These are phyloP conservation scores for Orbilia ellipsospora DNA, from an alignment of 2,329 filamentous ascomycete species.

Conservation along the genomic window DNA sequence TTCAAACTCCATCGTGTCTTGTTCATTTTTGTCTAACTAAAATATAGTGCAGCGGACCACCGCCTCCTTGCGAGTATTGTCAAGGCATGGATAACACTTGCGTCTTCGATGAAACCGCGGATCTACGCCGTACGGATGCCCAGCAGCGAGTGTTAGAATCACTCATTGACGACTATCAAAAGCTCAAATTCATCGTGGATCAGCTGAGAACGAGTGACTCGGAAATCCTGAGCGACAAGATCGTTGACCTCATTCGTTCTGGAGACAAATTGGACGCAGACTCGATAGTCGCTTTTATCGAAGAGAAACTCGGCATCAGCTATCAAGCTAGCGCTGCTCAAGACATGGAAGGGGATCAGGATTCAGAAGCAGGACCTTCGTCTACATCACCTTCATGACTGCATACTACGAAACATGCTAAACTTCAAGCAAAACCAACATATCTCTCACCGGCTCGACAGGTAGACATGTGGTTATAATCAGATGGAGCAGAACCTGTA, in stretches of 20 bases:
- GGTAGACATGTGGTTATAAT: no score
- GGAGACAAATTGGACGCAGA: conserved; percentile 8
- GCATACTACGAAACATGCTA: no score
- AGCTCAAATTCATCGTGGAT: conserved; percentile 9
- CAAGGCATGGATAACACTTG: neutral
- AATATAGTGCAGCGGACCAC: conserved; percentile 13
- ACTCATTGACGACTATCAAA: conserved; percentile 3
- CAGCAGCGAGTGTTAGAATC: conserved; percentile 1
- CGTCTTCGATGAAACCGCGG: conserved; percentile 7
- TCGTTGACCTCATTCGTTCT: conserved; percentile 6
- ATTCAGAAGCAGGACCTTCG: no score
- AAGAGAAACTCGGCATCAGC: neutral
- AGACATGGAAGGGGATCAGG: neutral
- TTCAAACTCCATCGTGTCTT: neutral
- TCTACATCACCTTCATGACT: no score
- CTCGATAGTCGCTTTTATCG: neutral
- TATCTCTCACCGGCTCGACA: no score
- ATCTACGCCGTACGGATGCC: conserved; percentile 16
- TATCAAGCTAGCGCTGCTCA: neutral
- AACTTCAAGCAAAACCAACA: no score
- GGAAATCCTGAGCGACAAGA: neutral
- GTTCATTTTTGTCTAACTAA: neutral
- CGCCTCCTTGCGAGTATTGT: conserved; percentile 12
- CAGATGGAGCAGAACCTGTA: no score
- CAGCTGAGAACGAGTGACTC: neutral